Conservation (phyloP, 805 yeast species). For the Starmerella vaccinii region DNA sequence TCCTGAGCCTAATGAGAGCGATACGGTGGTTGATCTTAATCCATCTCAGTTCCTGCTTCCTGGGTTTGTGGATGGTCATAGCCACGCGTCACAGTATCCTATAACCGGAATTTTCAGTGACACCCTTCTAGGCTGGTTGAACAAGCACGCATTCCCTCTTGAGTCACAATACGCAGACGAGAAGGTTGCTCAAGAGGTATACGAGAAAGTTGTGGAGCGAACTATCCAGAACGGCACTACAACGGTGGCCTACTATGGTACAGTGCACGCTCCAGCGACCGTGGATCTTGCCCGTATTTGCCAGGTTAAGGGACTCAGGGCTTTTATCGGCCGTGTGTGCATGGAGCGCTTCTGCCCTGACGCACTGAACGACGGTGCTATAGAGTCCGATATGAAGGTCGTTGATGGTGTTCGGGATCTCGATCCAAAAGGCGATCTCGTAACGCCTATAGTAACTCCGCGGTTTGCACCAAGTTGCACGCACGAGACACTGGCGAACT, state of each 20-base stretch:
- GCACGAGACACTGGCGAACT: conserved; percentile 45
- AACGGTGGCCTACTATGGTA: conserved; percentile 82
- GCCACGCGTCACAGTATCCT: conserved; percentile 78
- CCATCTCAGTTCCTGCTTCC: conserved; percentile 54
- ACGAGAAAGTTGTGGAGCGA: conserved; percentile 53
- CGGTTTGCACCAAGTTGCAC: conserved; percentile 88
- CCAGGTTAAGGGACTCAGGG: conserved; percentile 64
- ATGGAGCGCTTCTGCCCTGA: conserved; percentile 80
- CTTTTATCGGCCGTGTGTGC: conserved; percentile 85
- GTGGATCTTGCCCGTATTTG: conserved; percentile 66
- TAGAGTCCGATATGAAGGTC: conserved; percentile 45
- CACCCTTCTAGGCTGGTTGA: conserved; percentile 82
- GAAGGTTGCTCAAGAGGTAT: conserved; percentile 49
- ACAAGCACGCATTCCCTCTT: conserved; percentile 77
- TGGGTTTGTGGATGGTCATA: conserved; percentile 74
- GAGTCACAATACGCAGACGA: conserved; percentile 57
- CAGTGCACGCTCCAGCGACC: conserved; percentile 70
- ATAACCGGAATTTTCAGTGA: conserved; percentile 76
- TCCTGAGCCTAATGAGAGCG: neutral
- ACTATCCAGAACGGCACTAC: conserved; percentile 81
- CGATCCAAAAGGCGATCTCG: conserved; percentile 44
- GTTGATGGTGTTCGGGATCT: conserved; percentile 45
- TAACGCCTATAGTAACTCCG: conserved; percentile 78
- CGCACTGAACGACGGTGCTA: conserved; percentile 45
- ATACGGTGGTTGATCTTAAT: neutral